Conservation (phyloP, 2,329 filamentous ascomycete species). For the Periconia macrospinosa region DNA sequence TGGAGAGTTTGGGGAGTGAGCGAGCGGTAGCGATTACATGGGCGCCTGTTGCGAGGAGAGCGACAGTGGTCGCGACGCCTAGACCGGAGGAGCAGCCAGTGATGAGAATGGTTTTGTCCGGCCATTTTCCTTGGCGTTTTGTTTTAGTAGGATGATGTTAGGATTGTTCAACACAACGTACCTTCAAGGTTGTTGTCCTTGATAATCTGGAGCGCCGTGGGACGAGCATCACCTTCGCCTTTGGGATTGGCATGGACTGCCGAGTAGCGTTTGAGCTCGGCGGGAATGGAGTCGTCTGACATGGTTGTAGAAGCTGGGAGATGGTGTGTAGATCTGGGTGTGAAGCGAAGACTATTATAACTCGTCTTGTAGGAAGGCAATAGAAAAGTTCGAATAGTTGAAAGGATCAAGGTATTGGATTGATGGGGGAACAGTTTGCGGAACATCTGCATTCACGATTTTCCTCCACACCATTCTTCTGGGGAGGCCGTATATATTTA, state of each 20-base stretch:
- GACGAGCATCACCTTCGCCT: constrained; percentile 44
- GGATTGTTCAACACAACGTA: not conserved
- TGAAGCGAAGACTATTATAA: too few relatives aligned
- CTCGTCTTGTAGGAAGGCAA: too few relatives aligned
- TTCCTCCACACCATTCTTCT: too few relatives aligned
- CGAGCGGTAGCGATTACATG: constrained; percentile 50
- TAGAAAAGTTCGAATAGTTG: too few relatives aligned
- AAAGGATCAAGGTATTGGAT: too few relatives aligned
- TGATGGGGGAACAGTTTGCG: too few relatives aligned
- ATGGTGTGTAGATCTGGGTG: not conserved
- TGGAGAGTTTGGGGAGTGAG: too few relatives aligned
- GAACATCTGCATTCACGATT: too few relatives aligned
- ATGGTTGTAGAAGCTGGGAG: not conserved
- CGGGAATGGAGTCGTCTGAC: constrained; percentile 4
- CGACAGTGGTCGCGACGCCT: constrained; percentile 34
- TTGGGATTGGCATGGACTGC: constrained; percentile 9
- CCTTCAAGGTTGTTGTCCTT: constrained; percentile 35
- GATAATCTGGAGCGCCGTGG: constrained; percentile 45
- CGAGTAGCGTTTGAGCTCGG: constrained; percentile 17
- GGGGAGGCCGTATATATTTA: too few relatives aligned
- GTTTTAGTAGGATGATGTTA: not conserved
- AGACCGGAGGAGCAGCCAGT: constrained; percentile 30
- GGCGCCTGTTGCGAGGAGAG: constrained; percentile 51
- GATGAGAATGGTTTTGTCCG: constrained; percentile 25
- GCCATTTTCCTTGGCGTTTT: constrained; percentile 11